A percentile compares a stretch with the other conserved stretches of the same genome.
Conservation (phyloP, 2,329 filamentous ascomycete species). For the Xylariaceae sp. region DNA sequence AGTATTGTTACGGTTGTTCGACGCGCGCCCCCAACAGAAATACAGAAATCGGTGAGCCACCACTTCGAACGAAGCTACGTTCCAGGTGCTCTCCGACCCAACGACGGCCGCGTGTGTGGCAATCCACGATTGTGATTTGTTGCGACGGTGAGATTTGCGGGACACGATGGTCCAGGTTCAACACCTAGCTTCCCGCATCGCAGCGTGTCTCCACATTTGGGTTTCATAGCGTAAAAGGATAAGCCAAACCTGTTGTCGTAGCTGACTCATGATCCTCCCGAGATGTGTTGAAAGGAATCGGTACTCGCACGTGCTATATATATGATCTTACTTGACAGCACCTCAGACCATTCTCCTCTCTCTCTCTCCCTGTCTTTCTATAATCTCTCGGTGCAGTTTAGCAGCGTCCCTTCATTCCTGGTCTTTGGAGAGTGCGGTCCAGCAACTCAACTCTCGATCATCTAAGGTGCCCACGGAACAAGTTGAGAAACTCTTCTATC, state of each 20-base stretch:
- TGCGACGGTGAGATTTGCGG: not conserved
- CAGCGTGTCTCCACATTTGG: slow-evolving; percentile 9
- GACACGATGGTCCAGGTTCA: slow-evolving; percentile 4
- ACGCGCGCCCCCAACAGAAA: not conserved
- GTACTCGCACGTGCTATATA: not conserved
- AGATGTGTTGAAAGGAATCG: not conserved
- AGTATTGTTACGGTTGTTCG: not conserved
- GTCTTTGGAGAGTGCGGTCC: not conserved
- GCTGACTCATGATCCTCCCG: not conserved
- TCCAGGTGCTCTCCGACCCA: not conserved
- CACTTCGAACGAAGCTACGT: not conserved
- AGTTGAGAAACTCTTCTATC: not conserved
- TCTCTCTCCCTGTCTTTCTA: not conserved
- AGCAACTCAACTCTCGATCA: not conserved
- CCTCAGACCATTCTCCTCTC: not conserved
- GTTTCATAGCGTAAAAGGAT: not conserved
- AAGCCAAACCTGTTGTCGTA: slow-evolving; percentile 3
- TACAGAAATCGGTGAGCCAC: not conserved
- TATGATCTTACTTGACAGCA: not conserved
- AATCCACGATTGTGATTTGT: not conserved
- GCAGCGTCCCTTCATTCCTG: not conserved
- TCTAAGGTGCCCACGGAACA: not conserved
- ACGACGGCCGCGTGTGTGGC: not conserved
- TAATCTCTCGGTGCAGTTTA: not conserved
- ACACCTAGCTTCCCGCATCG: not conserved